Conservation (phyloP, 139 green algal species). For the Coelastrella sp. region DNA sequence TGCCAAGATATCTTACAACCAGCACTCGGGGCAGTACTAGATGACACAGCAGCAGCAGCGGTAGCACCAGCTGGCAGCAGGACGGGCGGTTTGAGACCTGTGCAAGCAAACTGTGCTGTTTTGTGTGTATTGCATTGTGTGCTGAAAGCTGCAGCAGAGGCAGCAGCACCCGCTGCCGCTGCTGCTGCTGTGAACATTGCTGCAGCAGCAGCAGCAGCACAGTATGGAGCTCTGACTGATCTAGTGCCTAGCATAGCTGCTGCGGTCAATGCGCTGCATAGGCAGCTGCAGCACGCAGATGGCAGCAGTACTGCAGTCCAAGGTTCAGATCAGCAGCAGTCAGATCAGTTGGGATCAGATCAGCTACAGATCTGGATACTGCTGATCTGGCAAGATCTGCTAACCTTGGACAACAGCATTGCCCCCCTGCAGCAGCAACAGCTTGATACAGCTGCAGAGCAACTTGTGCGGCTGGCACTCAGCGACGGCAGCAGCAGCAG, state of each 20-base stretch:
- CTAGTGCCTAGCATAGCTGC: background rate
- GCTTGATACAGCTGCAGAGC: background rate
- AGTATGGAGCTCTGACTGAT: background rate
- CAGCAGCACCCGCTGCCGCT: background rate
- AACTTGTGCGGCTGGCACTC: slow-evolving; percentile 20
- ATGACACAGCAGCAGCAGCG: background rate
- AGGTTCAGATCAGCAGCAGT: background rate
- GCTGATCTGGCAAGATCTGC: slow-evolving; percentile 20
- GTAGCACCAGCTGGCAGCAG: slow-evolving; percentile 26
- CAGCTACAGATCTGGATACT: slow-evolving; percentile 34
- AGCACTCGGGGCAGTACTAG: slow-evolving; percentile 28
- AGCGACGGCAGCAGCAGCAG: background rate
- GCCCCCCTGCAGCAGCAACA: slow-evolving; percentile 15
- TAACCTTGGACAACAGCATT: background rate
- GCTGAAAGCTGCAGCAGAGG: background rate
- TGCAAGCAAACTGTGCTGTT: slow-evolving; percentile 27
- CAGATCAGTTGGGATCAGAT: background rate
- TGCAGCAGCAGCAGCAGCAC: too few relatives aligned
- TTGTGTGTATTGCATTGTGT: slow-evolving; percentile 37
- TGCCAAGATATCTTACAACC: background rate
- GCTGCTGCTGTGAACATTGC: background rate
- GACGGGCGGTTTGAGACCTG: background rate
- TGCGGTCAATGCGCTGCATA: background rate
- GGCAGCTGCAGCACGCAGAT: background rate
- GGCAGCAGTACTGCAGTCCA: background rate